phyloP scores from a whole-genome alignment of 225 moss, liverwort and hornwort species.

The Thuidium tamariscinum region DNA sequence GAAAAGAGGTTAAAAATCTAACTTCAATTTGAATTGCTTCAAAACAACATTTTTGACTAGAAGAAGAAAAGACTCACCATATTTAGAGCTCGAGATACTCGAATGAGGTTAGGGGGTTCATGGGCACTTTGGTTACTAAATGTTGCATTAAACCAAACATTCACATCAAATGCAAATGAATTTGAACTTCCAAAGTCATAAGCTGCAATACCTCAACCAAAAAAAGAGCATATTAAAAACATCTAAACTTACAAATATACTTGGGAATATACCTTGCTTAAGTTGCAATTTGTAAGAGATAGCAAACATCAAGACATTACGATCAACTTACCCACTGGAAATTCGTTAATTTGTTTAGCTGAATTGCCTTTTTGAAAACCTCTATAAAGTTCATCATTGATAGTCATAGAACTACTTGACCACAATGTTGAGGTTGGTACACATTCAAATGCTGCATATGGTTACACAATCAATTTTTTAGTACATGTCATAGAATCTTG shows the following conservation, averaged over 20 bases:
- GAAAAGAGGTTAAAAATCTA: neutral
- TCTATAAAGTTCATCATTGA: constrained; percentile 62
- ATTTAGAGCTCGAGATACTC: constrained; percentile 65
- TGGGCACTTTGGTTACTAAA: constrained; percentile 35
- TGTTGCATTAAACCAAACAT: constrained; percentile 60
- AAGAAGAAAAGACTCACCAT: constrained; percentile 18
- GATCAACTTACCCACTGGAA: constrained; percentile 53
- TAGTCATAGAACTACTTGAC: neutral
- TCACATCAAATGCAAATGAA: constrained; percentile 42
- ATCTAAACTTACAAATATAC: neutral
- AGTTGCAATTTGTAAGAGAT: neutral
- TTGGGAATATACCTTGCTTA: too few relatives aligned
- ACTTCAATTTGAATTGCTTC: neutral
- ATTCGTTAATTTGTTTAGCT: constrained; percentile 39
- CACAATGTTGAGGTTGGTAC: constrained; percentile 41
- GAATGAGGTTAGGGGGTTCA: constrained; percentile 50
- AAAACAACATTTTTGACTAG: neutral
- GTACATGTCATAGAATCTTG: neutral
- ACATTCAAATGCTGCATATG: constrained; percentile 50
- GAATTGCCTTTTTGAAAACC: constrained; percentile 70
- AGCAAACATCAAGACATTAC: neutral
- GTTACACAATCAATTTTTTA: neutral
- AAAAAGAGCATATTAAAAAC: neutral
- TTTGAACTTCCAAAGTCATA: constrained; percentile 69
- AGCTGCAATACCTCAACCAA: constrained; percentile 28